Conservation (phyloP, 345 rosid genomes). For the Mangifera indica region DNA sequence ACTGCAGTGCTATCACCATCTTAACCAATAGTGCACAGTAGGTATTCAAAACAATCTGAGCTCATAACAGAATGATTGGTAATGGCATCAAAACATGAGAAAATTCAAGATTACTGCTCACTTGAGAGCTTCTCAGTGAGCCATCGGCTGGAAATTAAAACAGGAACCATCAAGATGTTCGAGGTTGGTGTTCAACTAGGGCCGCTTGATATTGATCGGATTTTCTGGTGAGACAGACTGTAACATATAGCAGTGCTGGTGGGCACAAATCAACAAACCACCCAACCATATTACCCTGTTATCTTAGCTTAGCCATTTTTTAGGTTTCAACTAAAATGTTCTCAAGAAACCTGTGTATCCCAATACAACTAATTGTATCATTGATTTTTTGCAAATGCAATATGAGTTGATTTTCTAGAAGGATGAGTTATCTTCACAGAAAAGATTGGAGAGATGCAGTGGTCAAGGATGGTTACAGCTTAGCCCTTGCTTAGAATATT, state of each 20-base stretch:
- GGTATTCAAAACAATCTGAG: slow-evolving; percentile 7
- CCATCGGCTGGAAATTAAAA: neutral
- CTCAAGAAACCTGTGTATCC: neutral
- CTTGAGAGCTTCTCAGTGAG: neutral
- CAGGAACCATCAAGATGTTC: neutral
- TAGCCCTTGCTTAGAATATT: too few species aligned
- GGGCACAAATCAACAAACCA: neutral
- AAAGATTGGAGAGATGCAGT: too few species aligned
- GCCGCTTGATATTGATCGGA: neutral
- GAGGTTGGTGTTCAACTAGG: neutral
- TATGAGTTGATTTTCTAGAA: neutral
- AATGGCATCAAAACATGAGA: neutral
- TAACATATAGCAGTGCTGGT: neutral
- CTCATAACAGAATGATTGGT: neutral
- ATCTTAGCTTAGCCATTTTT: neutral
- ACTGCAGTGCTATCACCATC: slow-evolving; percentile 3
- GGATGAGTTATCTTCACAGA: neutral
- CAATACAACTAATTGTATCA: neutral
- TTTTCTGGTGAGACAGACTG: neutral
- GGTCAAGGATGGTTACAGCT: too few species aligned
- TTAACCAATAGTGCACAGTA: slow-evolving; percentile 2
- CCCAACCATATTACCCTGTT: neutral
- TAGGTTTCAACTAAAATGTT: too few species aligned
- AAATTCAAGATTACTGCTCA: neutral
- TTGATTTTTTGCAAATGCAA: neutral